Base-by-base conservation (phyloP, 192 early-diverging fungal genomes). In the Gamsiella multidivaricata region DNA sequence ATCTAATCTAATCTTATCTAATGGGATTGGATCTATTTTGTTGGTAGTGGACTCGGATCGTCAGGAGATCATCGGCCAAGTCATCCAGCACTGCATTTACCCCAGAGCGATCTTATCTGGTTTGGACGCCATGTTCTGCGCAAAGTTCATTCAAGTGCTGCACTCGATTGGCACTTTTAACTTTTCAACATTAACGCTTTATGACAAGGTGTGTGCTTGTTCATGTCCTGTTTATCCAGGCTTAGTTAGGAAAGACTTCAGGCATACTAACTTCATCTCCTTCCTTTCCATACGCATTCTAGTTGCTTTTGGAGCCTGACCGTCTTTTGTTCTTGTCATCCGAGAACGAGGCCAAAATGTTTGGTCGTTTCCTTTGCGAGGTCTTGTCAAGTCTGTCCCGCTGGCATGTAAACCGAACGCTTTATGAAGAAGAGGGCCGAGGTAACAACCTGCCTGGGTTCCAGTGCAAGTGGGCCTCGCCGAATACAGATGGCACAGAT, bases 41-140 rank as follows among this genome's bases (percentile, higher is more conserved):
- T 18, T 49, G 26, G 9, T 43, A 56, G 39, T 75, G 54, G 52
- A 60, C 12, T 31, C 71, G 0, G 79, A 84, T 6, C 81, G 85
- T 5, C 52, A 66, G 6, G 81, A 83, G 1, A 65, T 87, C 9
- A 80, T 85, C 32, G 65, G 62, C 0, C 69, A 76, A 17, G 69
- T 92, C 5, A 82, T 93, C 15, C 93, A 95, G 56, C 83, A 88
- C 67, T 95, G 94, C 65, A 65, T 96, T 26, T 83, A 85, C 31
- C 94, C 94, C 22, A 83, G 94, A 29, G 80, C 87, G 43, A 42
- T 88, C 9, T 80, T 88, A 3, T 93, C 92, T 3, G 80, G 83
- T 10, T 64, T 84, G 3, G 94, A 96, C 71, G 93, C 94, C 0
- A 67, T 89, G 2, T 96, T 83, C 70, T 90, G 88, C 32, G 91